Conservation (phyloP, 805 yeast genomes). For the Candida morakotiae region DNA sequence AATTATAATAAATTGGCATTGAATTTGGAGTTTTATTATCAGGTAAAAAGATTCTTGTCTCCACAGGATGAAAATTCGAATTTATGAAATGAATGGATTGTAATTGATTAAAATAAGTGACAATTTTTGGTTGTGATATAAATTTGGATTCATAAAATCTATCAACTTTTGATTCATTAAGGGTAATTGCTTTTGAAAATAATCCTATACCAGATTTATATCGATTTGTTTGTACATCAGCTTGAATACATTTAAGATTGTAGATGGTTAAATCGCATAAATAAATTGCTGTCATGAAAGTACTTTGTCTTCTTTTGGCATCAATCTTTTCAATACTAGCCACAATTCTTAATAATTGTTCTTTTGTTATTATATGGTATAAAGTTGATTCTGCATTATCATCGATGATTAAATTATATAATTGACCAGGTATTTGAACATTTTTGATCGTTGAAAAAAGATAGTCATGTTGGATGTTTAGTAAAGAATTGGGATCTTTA, state of each 20-base stretch:
- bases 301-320: conserved; percentile 53
- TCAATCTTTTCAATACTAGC: conserved; percentile 66
- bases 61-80: conserved; percentile 56
- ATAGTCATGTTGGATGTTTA: conserved; percentile 26
- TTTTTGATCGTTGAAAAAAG: conserved; percentile 26
- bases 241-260: conserved; percentile 69
- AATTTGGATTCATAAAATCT: conserved; percentile 16
- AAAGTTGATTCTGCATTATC: conserved; percentile 47
- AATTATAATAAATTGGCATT: conserved; percentile 69
- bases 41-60: conserved; percentile 69
- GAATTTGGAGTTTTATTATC: conserved; percentile 49
- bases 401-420: conserved; percentile 51
- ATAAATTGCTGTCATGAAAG: conserved; percentile 75
- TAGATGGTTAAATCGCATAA: conserved; percentile 66
- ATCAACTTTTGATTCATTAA: not conserved
- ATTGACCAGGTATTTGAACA: conserved; percentile 25
- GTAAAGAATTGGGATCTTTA: conserved; percentile 23
- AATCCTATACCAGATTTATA: conserved; percentile 72
- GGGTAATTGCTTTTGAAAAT: conserved; percentile 53
- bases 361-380: conserved; percentile 44
- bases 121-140: conserved; percentile 26
- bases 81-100: conserved; percentile 24
- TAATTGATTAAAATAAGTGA: conserved; percentile 24
- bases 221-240: conserved; percentile 70
- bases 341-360: conserved; percentile 48